Percentiles rank a stretch among this genome's conserved stretches.
phyloP scores from a whole-genome alignment of 2,329 filamentous ascomycete species.

The Pseudogymnoascus sp. region DNA sequence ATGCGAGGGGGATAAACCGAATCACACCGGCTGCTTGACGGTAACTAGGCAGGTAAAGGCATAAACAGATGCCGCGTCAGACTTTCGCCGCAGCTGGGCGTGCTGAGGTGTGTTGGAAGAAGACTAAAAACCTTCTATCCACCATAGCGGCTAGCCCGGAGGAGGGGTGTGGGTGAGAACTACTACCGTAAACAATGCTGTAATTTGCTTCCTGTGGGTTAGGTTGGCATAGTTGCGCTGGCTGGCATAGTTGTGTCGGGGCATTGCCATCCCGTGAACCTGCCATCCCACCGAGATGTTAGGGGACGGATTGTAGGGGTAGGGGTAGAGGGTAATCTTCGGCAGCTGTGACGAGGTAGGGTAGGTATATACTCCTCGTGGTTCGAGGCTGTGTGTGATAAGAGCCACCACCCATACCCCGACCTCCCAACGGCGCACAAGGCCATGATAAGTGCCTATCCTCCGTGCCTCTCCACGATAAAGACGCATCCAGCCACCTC shows the following conservation, averaged over 20 bases:
- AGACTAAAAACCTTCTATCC: neutral
- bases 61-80: conserved; percentile 1
- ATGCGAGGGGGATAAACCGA: neutral
- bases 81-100: neutral
- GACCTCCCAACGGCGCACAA: neutral
- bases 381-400: too few relatives aligned
- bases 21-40: neutral
- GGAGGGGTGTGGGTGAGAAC: neutral
- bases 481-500: neutral
- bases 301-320: neutral
- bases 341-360: neutral
- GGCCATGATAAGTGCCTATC: neutral
- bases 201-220: neutral
- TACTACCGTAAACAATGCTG: neutral
- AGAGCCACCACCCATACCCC: neutral
- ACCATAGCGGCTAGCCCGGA: neutral
- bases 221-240: too few relatives aligned
- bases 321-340: neutral
- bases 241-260: neutral
- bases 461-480: neutral
- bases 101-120: neutral
- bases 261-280: neutral
- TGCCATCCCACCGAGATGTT: neutral
- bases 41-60: neutral
- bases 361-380: too few relatives aligned